These are phyloP conservation scores for Irpex sp. DNA, from an alignment of 1,284 basidiomycete genomes.

Conservation along the genomic window DNA sequence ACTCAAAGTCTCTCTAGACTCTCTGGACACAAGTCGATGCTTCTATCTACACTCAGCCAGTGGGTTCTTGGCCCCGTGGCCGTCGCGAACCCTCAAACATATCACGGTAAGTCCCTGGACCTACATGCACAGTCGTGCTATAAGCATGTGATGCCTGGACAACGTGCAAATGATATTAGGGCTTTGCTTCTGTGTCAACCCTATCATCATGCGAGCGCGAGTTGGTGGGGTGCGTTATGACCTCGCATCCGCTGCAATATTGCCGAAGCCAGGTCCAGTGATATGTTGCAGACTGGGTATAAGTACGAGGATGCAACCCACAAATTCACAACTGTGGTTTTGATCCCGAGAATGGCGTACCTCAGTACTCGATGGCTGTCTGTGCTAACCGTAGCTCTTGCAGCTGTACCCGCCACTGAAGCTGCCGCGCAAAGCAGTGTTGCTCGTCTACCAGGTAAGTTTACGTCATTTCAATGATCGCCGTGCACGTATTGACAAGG, in stretches of 20 bases:
- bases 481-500: background rate
- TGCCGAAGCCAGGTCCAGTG: background rate
- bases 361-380: background rate
- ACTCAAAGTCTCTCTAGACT: background rate
- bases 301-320: background rate
- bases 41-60: background rate
- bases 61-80: background rate
- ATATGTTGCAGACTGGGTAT: background rate
- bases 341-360: background rate
- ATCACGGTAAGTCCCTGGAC: background rate
- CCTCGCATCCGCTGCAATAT: background rate
- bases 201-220: background rate
- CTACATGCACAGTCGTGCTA: background rate
- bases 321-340: background rate
- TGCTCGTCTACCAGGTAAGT: conserved; percentile 20
- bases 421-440: conserved; percentile 10
- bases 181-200: background rate
- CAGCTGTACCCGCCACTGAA: background rate
- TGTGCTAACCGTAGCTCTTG: background rate
- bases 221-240: background rate
- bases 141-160: background rate
- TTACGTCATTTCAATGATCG: background rate
- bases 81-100: background rate
- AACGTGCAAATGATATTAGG: background rate
- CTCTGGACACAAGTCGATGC: background rate